Evolutionary conservation across 192 early-diverging fungal species (phyloP).

Genomic region (Mortierella hygrophila): DNA sequence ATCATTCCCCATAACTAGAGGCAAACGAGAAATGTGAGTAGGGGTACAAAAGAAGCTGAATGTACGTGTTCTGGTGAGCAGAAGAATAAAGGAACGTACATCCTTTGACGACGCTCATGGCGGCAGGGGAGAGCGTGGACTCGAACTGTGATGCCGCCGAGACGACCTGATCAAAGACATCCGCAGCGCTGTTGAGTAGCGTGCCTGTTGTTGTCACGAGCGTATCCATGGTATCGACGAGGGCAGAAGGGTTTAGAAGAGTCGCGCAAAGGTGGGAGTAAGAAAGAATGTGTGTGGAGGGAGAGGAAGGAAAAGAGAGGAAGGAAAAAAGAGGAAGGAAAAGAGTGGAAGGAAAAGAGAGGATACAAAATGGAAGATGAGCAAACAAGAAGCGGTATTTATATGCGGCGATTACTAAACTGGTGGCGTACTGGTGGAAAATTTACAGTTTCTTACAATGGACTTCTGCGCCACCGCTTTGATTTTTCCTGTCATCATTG

Average conservation of each 20-base stretch:
- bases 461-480: slow-evolving; percentile 13
- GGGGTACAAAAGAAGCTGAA: not conserved
- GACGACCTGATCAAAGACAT: slow-evolving; percentile 46
- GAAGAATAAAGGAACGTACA: slow-evolving; percentile 10
- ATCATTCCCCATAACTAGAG: slow-evolving; percentile 47
- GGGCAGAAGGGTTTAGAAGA: slow-evolving; percentile 11
- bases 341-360: not conserved
- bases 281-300: slow-evolving; percentile 2
- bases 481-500: slow-evolving; percentile 10
- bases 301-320: not conserved
- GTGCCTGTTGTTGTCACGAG: slow-evolving; percentile 32
- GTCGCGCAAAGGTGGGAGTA: slow-evolving; percentile 10
- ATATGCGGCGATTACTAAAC: not conserved
- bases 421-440: slow-evolving; percentile 15
- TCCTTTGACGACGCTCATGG: slow-evolving; percentile 46
- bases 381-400: slow-evolving; percentile 22
- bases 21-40: not conserved
- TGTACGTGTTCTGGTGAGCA: not conserved
- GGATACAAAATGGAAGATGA: not conserved
- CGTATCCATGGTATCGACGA: slow-evolving; percentile 34
- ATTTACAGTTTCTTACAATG: not conserved
- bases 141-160: slow-evolving; percentile 28
- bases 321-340: not conserved
- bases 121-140: slow-evolving; percentile 45
- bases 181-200: slow-evolving; percentile 45